Base-by-base conservation (phyloP, 2,329 filamentous ascomycete genomes). In the Cladosporium austrohemisphaericum region DNA sequence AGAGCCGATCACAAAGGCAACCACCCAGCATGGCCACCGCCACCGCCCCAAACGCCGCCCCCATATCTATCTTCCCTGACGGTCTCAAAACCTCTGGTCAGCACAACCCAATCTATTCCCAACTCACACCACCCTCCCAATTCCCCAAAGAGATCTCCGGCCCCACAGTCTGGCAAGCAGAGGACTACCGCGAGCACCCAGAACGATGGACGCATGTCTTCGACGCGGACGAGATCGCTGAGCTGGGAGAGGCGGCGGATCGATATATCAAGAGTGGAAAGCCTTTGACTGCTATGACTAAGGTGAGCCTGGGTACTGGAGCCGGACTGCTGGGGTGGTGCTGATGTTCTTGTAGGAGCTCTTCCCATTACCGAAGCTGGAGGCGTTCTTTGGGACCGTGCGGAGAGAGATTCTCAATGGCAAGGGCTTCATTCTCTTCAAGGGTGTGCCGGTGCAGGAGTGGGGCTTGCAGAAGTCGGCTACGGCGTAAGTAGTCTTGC, bases 381-480 rank as follows among this genome's bases (percentile, higher is more conserved):
- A 73, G 11, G 56, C 61, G 1, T 74, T 78, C 44, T 69, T 86
- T 11, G 66, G 64, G 6, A 68, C 73, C 2, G 73, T 86, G 49
- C 76, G 79, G 41, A 70, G 76, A n/a, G 83, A 86, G 53, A 69
- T 86, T 10, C 70, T 92, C 45, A 79, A 93, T 63, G 88, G 87
- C 53, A 91, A 91, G 61, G 88, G 88, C 4, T 93, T 94, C 69
- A 85, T 91, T 55, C 76, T 93, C 10, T 91, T 93, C 74, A 92
- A 91, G 65, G 81, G 84, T 35, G 83, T 93, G 66, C 88, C 88
- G 1, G 85, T 88, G 1, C 62, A 76, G 35, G 65, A 77, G 68
- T 94, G 88, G 88, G 81, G 83, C 0, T 78, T 80, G 43, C 77
- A 80, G 64, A 94, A 93, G 70, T 86, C 82, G 7, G 87, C 88